Conservation (phyloP, 169 alveolate species). For the Eimeria falciformis region DNA sequence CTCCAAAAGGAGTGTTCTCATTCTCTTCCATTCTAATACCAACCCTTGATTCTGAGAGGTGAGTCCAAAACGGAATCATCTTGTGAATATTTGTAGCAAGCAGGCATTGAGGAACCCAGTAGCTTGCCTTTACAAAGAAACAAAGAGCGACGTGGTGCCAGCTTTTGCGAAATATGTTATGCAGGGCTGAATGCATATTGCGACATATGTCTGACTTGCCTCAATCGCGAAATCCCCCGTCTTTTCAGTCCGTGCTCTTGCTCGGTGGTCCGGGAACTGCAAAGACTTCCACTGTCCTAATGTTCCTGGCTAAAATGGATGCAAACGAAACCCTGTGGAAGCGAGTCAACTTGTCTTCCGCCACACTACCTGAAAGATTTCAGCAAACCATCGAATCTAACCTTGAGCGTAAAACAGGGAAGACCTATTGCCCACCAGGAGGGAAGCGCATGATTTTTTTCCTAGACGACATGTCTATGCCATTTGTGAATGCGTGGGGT, state of each 20-base stretch:
- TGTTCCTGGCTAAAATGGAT: constrained; percentile 85
- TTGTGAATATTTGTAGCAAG: not conserved
- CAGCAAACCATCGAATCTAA: constrained; percentile 95
- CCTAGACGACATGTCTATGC: constrained; percentile 97
- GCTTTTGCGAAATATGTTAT: not conserved
- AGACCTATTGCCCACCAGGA: constrained; percentile 94
- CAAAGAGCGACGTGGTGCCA: not conserved
- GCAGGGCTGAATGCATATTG: constrained; percentile 94
- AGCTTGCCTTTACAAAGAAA: not conserved
- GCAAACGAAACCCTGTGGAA: constrained; percentile 90
- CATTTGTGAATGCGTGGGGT: constrained; percentile 97
- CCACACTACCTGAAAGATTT: constrained; percentile 96
- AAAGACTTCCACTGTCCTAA: constrained; percentile 95
- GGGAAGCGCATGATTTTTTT: constrained; percentile 94
- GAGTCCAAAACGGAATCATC: not conserved
- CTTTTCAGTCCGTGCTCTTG: constrained; percentile 88
- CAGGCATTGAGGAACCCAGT: not conserved
- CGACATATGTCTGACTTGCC: constrained; percentile 87
- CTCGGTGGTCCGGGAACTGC: constrained; percentile 98
- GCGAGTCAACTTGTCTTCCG: constrained; percentile 94
- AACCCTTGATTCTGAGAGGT: constrained; percentile 92
- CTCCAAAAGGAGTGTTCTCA: constrained; percentile 86
- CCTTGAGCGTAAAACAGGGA: constrained; percentile 95
- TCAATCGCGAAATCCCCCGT: constrained; percentile 80
- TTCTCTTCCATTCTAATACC: constrained; percentile 95